Evolutionary conservation across 495 filamentous ascomycete species (phyloP).

Genomic region (Cercophora samala): DNA sequence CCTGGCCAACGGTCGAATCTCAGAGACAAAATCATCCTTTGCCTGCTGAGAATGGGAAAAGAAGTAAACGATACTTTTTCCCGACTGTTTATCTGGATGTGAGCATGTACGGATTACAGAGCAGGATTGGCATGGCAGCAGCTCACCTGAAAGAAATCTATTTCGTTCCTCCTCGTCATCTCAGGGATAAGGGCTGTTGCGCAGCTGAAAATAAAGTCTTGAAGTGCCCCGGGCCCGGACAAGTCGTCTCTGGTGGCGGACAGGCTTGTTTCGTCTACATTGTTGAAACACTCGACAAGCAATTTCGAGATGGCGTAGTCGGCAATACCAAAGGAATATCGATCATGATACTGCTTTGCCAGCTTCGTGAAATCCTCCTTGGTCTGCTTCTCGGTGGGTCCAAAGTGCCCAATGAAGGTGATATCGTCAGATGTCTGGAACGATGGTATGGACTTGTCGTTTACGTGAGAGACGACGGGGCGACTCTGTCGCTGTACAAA

Average conservation of each 20-base stretch:
- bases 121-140: background rate
- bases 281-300: slow-evolving; percentile 41
- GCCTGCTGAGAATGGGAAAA: slow-evolving; percentile 32
- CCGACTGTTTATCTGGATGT: slow-evolving; percentile 30
- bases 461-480: slow-evolving; percentile 34
- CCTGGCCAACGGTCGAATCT: slow-evolving; percentile 43
- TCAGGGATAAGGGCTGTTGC: slow-evolving; percentile 41
- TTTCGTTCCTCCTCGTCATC: slow-evolving; percentile 44
- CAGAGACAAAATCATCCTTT: slow-evolving; percentile 29
- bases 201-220: slow-evolving; percentile 36
- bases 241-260: background rate
- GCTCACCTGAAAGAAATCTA: slow-evolving; percentile 40
- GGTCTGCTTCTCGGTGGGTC: slow-evolving; percentile 23
- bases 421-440: slow-evolving; percentile 42
- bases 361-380: slow-evolving; percentile 23
- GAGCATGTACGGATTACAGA: background rate
- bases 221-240: background rate
- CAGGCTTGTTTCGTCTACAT: slow-evolving; percentile 31
- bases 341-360: slow-evolving; percentile 37
- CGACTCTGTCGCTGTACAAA: slow-evolving; percentile 40
- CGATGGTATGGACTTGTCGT: slow-evolving; percentile 24
- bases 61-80: slow-evolving; percentile 48
- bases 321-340: slow-evolving; percentile 43
- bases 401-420: slow-evolving; percentile 43
- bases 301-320: slow-evolving; percentile 19